Evolutionary conservation across 2,329 filamentous ascomycete genomes (phyloP).

Genomic region (Colletotrichum musae): DNA sequence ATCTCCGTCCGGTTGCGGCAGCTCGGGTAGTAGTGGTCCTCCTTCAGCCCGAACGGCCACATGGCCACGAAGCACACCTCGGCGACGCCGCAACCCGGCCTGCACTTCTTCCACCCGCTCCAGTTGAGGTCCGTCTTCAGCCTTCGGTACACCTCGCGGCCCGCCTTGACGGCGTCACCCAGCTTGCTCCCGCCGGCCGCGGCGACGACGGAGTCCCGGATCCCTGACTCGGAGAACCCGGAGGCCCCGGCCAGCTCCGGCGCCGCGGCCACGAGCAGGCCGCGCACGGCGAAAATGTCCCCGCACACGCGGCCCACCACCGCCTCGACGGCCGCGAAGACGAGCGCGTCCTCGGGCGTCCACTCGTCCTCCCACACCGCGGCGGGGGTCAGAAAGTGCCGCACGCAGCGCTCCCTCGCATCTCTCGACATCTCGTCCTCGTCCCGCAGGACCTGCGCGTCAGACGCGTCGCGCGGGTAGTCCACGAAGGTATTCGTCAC

Average conservation of each 20-base stretch:
- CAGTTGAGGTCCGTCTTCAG: slow-evolving; percentile 69
- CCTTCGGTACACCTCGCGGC: slow-evolving; percentile 38
- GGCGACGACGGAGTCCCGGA: not conserved
- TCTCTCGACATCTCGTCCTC: slow-evolving; percentile 50
- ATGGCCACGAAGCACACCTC: slow-evolving; percentile 75
- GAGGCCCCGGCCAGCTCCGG: slow-evolving; percentile 7
- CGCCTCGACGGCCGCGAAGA: slow-evolving; percentile 58
- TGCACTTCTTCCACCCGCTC: slow-evolving; percentile 72
- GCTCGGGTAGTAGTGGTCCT: slow-evolving; percentile 62
- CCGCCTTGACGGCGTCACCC: slow-evolving; percentile 20
- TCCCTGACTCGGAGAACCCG: not conserved
- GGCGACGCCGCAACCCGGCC: slow-evolving; percentile 62
- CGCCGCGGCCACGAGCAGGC: slow-evolving; percentile 9
- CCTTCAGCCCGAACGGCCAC: slow-evolving; percentile 70
- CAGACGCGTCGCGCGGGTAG: slow-evolving; percentile 47
- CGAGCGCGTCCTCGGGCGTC: slow-evolving; percentile 60
- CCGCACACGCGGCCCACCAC: slow-evolving; percentile 58
- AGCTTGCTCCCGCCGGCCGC: not conserved
- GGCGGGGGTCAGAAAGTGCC: slow-evolving; percentile 58
- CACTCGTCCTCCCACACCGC: slow-evolving; percentile 43
- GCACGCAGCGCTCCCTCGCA: slow-evolving; percentile 62
- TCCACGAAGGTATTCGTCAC: slow-evolving; percentile 62
- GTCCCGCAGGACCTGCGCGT: slow-evolving; percentile 2
- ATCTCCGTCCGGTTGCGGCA: slow-evolving; percentile 36
- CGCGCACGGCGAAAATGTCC: slow-evolving; percentile 21